phyloP scores from a whole-genome alignment of 169 alveolate genomes.

The Amoebophrya sp. region DNA sequence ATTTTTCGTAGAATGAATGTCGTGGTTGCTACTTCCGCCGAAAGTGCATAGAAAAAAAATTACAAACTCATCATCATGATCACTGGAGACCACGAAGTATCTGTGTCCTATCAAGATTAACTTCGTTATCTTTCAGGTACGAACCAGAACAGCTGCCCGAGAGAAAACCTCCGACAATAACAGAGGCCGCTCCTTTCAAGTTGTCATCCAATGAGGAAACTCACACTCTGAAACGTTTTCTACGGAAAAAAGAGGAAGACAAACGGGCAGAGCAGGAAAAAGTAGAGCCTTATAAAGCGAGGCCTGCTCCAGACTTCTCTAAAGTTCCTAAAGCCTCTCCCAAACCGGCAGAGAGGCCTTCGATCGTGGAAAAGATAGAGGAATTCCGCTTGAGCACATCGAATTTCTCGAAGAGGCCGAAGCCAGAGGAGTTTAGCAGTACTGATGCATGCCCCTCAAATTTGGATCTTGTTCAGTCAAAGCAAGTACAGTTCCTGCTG shows the following conservation, averaged over 20 bases:
- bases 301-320: neutral
- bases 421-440: neutral
- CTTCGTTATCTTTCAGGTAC: neutral
- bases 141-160: neutral
- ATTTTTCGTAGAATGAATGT: neutral
- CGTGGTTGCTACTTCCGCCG: neutral
- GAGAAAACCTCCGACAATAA: neutral
- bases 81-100: neutral
- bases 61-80: neutral
- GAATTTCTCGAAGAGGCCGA: neutral
- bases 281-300: neutral
- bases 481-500: no score
- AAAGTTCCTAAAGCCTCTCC: neutral
- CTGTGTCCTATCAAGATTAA: neutral
- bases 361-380: neutral
- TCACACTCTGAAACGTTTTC: neutral
- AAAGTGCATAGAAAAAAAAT: neutral
- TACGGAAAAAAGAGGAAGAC: neutral
- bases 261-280: neutral
- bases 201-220: neutral
- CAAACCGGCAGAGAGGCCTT: neutral
- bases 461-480: no score
- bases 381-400: neutral
- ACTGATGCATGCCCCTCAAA: no score
- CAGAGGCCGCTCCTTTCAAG: neutral